phyloP scores from a whole-genome alignment of 495 filamentous ascomycete genomes.

The Xylaria telfairii region DNA sequence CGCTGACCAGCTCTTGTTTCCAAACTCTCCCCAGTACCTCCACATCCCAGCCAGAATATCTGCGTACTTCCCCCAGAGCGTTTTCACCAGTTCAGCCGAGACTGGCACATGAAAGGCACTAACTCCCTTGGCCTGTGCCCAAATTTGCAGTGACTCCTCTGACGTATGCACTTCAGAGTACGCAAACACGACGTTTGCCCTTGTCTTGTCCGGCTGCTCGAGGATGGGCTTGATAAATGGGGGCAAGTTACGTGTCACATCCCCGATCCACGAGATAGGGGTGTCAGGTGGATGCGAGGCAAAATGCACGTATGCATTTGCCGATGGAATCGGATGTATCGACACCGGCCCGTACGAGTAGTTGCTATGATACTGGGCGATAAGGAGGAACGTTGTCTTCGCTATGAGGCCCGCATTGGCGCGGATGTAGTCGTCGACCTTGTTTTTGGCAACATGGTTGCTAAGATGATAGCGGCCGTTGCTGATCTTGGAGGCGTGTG shows the following conservation, averaged over 20 bases:
- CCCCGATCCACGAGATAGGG: conserved; percentile 47
- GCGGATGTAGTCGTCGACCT: conserved; percentile 46
- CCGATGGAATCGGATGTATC: conserved; percentile 31
- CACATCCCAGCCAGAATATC: conserved; percentile 20
- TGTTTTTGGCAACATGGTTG: conserved; percentile 45
- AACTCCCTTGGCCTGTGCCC: conserved; percentile 42
- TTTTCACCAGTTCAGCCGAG: conserved; percentile 15
- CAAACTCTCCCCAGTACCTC: conserved; percentile 24
- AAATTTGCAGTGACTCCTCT: conserved; percentile 46
- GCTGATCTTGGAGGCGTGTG: conserved; percentile 36
- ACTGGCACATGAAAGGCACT: conserved; percentile 32
- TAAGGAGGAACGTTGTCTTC: conserved; percentile 47
- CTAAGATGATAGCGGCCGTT: conserved; percentile 35
- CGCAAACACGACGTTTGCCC: conserved; percentile 42
- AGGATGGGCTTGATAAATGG: conserved; percentile 49
- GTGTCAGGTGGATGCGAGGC: conserved; percentile 37
- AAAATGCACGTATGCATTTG: conserved; percentile 44
- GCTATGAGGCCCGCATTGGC: conserved; percentile 29
- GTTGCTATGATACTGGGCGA: conserved; percentile 35
- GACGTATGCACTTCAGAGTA: conserved; percentile 35
- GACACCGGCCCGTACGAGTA: conserved; percentile 13
- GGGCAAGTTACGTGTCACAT: conserved; percentile 45
- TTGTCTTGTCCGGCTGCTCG: conserved; percentile 41
- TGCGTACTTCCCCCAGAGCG: not conserved
- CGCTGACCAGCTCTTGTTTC: conserved; percentile 19